A percentile compares a stretch with the other conserved stretches of the same genome.
These are phyloP conservation scores for Camellia lanceoleosa DNA, from an alignment of 148 eudicot species.

Conservation along the genomic window DNA sequence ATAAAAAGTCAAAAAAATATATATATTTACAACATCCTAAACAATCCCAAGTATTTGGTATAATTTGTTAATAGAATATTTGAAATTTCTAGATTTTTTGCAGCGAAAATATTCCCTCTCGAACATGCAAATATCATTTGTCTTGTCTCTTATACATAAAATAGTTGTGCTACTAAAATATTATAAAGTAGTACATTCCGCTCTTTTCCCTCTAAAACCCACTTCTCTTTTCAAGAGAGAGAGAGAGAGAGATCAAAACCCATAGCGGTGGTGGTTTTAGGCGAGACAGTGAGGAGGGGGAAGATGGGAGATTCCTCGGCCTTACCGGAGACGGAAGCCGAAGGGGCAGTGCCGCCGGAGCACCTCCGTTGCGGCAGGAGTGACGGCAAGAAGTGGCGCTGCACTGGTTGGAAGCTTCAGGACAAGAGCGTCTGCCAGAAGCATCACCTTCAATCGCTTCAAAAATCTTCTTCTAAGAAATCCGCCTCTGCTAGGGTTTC, in stretches of 20 bases:
- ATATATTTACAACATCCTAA: too few relatives aligned
- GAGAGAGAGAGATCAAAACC: background rate
- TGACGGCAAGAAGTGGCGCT: conserved; percentile 24
- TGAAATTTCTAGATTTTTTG: too few relatives aligned
- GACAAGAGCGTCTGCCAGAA: conserved; percentile 9
- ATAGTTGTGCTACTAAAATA: too few relatives aligned
- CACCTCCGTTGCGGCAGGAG: conserved; percentile 7
- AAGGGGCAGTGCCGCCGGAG: background rate
- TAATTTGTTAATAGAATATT: too few relatives aligned
- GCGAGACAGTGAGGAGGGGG: background rate
- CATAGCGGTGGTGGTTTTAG: background rate
- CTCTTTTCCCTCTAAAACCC: background rate
- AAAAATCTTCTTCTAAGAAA: background rate
- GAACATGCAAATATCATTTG: too few relatives aligned
- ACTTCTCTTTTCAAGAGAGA: background rate
- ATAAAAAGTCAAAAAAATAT: too few relatives aligned
- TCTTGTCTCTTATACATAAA: too few relatives aligned
- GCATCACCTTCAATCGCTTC: background rate
- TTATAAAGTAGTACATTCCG: background rate
- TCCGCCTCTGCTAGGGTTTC: conserved; percentile 5
- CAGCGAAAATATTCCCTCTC: too few relatives aligned
- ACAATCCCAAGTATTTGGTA: too few relatives aligned
- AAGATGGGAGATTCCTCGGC: background rate
- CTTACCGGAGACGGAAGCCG: background rate
- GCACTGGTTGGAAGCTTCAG: conserved; percentile 13